Conservation (phyloP, 345 rosid species). For the Acer negundo region DNA sequence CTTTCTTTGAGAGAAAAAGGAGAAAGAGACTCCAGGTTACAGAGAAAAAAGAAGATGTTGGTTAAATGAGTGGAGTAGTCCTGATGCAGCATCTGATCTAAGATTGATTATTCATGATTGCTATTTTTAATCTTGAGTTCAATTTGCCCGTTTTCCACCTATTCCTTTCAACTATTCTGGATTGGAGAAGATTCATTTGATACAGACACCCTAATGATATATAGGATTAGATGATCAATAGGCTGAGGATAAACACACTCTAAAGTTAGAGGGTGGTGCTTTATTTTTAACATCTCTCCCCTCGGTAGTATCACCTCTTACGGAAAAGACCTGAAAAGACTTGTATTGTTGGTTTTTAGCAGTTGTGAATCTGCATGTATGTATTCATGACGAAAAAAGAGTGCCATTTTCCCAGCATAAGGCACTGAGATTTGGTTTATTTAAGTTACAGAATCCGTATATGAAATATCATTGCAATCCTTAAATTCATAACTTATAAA, state of each 20-base stretch:
- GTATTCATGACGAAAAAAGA: not conserved
- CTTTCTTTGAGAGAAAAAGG: not conserved
- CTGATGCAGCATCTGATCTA: slow-evolving; percentile 12
- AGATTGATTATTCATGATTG: slow-evolving; percentile 12
- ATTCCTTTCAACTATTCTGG: not conserved
- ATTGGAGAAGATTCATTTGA: not conserved
- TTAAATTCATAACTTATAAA: slow-evolving; percentile 5
- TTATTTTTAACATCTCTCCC: not conserved
- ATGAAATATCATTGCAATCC: not conserved
- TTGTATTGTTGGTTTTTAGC: slow-evolving; percentile 5
- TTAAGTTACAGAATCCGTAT: not conserved
- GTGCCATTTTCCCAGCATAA: not conserved
- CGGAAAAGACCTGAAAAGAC: not conserved
- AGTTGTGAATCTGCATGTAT: not conserved
- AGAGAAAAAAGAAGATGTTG: not conserved
- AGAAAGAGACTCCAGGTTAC: not conserved
- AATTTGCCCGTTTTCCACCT: not conserved
- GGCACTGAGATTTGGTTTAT: slow-evolving; percentile 1
- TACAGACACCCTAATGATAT: not conserved
- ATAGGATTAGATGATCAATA: too few species aligned
- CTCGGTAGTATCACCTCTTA: not conserved
- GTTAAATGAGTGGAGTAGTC: slow-evolving; percentile 6
- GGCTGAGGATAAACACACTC: too few species aligned
- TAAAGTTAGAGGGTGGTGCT: too few species aligned
- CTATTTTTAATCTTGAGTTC: not conserved